Evolutionary conservation across 2,329 filamentous ascomycete species (phyloP).

Genomic region (Bimuria novae-zelandiae): DNA sequence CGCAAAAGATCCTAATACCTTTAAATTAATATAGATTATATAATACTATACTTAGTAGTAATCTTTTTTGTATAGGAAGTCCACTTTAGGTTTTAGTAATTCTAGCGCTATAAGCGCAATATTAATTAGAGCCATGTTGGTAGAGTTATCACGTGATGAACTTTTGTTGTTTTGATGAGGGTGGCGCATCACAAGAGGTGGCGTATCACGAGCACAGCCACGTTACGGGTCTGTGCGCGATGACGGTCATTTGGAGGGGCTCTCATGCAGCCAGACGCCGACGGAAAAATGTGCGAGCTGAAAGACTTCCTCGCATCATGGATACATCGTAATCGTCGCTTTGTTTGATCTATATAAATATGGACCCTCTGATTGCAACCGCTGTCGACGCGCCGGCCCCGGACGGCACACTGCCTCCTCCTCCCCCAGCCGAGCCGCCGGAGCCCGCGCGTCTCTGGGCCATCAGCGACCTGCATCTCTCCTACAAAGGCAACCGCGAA

Average conservation of each 20-base stretch:
- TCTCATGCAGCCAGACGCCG: not conserved
- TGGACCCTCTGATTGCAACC: constrained; percentile 4
- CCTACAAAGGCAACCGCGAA: constrained; percentile 52
- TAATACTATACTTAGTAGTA: too few relatives aligned
- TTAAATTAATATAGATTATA: too few relatives aligned
- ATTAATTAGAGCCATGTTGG: too few relatives aligned
- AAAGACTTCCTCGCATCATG: not conserved
- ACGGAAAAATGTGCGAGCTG: not conserved
- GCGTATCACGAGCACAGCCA: too few relatives aligned
- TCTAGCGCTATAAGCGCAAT: too few relatives aligned
- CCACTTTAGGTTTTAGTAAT: too few relatives aligned
- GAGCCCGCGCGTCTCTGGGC: constrained; percentile 46
- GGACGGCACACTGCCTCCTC: not conserved
- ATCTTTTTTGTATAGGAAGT: too few relatives aligned
- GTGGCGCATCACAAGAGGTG: too few relatives aligned
- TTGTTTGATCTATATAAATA: not conserved
- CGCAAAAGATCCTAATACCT: too few relatives aligned
- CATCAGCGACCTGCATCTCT: constrained; percentile 54
- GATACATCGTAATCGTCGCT: not conserved
- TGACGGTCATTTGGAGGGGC: not conserved
- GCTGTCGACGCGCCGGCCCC: not conserved
- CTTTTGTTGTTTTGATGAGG: too few relatives aligned
- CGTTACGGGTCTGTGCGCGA: constrained; percentile 2
- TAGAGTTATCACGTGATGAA: too few relatives aligned
- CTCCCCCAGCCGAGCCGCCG: not conserved